Evolutionary conservation across 495 filamentous ascomycete species (phyloP), one percentile per base, ranked within the genome.

Genomic region (Podospora sp.): DNA sequence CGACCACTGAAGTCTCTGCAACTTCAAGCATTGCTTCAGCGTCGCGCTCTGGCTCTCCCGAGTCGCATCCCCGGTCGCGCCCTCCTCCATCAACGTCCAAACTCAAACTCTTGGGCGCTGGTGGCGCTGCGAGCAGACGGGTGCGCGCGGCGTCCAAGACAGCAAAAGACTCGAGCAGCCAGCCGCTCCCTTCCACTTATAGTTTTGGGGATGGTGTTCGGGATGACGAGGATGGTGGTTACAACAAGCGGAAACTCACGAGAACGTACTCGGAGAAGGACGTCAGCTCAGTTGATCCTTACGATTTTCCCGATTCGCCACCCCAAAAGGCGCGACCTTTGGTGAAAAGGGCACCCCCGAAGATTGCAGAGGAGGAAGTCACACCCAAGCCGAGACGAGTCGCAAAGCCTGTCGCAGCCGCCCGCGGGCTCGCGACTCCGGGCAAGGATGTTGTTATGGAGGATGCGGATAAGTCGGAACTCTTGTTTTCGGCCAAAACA

Each of bases 401-500:
- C 14, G 59, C 65, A 25, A 70, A 50, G 22, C 36, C 66, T 6
- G 55, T 18, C 6, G 55, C 72, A 2, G 61, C 33, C 21, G n/a
- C 50, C 16, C 40, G 9, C 40, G 40, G 9, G 40, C 40, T 46
- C 5, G 59, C 51, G 0, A 77, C 73, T 9, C 77, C 73, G 6
- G 72, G 70, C 49, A 76, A 73, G 50, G 73, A 75, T 49, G 46
- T 68, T 20, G 33, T 51, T 7, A 72, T 70, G 70, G 52, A 60
- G 26, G 74, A 75, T 55, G 65, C 50, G 4, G 61, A 25, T 56
- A 29, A 60, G 14, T 29, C 55, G 24, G 26, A n/a, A 14, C 65
- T 71, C 65, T 74, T 71, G 6, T 77, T 76, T 58, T 77, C 71
- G 14, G 72, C 61, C 9, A 73, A 73, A 65, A 75, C 76, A 0